Conservation (phyloP, 345 rosid species). For the Clausena lansium region DNA sequence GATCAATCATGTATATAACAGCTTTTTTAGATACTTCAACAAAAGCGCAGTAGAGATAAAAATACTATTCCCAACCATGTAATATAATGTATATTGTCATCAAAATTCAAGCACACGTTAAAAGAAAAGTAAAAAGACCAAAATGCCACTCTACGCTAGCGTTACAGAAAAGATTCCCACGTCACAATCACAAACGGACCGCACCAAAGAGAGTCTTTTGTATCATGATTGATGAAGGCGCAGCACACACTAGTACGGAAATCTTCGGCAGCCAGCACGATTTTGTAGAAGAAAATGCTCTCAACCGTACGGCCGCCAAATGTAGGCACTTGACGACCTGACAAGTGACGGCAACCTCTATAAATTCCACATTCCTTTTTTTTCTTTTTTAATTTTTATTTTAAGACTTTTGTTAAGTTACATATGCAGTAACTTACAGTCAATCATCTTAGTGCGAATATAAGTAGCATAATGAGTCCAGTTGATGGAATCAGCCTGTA, state of each 20-base stretch:
- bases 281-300: conserved; percentile 13
- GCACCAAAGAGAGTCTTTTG: background rate
- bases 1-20: background rate
- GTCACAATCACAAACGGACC: background rate
- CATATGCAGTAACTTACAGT: no score
- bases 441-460: no score
- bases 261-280: conserved; percentile 8
- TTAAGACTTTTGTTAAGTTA: background rate
- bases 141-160: background rate
- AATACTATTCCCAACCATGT: background rate
- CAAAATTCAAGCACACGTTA: background rate
- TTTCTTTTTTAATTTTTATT: background rate
- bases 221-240: conserved; percentile 18
- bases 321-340: conserved; percentile 1
- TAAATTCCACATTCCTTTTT: background rate
- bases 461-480: no score
- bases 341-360: background rate
- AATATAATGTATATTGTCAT: background rate
- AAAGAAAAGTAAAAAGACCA: background rate
- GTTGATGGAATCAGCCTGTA: no score
- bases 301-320: conserved; percentile 31
- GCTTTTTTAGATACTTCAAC: background rate
- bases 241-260: conserved; percentile 18
- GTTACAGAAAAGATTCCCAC: background rate
- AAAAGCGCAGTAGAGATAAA: background rate